Conservation (phyloP, 1,284 basidiomycete genomes). For the Puccinia horiana region DNA sequence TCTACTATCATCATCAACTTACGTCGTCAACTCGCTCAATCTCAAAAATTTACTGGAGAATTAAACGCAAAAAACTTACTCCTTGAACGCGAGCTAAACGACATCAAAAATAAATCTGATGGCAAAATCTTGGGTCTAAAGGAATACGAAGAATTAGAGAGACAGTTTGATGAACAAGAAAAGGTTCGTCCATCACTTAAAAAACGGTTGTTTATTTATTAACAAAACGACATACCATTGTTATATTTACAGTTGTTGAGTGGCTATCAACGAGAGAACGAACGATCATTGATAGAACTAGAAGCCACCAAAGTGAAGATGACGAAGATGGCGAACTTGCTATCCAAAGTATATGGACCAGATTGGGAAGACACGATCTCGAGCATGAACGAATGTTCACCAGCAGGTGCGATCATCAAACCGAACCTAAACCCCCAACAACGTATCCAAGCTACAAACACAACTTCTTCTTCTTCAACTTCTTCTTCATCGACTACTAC, state of each 20-base stretch:
- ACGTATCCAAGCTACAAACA: too few species aligned
- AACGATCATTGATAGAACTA: conserved; percentile 45
- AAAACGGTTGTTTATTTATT: too few species aligned
- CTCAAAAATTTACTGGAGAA: conserved; percentile 26
- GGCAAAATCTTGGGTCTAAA: conserved; percentile 25
- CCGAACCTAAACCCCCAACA: too few species aligned
- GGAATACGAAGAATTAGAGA: conserved; percentile 45
- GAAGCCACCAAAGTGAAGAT: conserved; percentile 36
- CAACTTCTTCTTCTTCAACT: too few species aligned
- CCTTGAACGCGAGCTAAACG: conserved; percentile 45
- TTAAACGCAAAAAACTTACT: not conserved
- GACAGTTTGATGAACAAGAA: conserved; percentile 46
- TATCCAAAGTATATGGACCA: conserved; percentile 47
- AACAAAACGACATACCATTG: too few species aligned
- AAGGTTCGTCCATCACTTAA: conserved; percentile 17
- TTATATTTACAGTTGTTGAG: conserved; percentile 25
- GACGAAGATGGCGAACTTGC: conserved; percentile 37
- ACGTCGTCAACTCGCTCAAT: conserved; percentile 27
- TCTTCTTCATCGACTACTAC: too few species aligned
- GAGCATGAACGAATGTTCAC: conserved; percentile 22
- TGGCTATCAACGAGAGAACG: conserved; percentile 50
- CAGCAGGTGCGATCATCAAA: not conserved
- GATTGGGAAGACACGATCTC: conserved; percentile 46
- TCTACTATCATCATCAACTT: not conserved
- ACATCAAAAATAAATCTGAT: conserved; percentile 10